These are phyloP conservation scores for Aspergillus fijiensis DNA, from an alignment of 2,329 filamentous ascomycete genomes.

Conservation along the genomic window DNA sequence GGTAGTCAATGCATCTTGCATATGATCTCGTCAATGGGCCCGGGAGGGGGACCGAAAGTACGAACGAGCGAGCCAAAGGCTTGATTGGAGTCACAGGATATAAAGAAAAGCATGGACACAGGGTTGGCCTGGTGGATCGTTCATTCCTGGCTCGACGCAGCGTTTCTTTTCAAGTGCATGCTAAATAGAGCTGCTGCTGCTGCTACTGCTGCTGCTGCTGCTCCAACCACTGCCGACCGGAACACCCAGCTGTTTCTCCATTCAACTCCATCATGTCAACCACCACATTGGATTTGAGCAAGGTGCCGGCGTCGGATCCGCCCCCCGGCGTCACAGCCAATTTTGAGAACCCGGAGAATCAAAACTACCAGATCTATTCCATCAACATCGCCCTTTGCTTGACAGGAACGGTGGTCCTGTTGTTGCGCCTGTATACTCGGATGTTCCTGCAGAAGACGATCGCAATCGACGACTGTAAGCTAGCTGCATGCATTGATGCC, in stretches of 20 bases:
- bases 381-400: constrained; percentile 15
- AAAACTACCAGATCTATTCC: constrained; percentile 14
- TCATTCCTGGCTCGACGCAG: too few species aligned
- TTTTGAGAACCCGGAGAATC: constrained; percentile 11
- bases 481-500: neutral
- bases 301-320: constrained; percentile 10
- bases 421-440: constrained; percentile 15
- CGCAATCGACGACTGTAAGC: constrained; percentile 13
- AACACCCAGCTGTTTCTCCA: neutral
- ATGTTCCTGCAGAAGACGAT: constrained; percentile 1
- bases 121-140: neutral
- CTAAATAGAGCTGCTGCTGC: neutral
- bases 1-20: constrained; percentile 1
- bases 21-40: neutral
- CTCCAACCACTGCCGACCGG: neutral
- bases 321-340: constrained; percentile 14
- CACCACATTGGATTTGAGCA: constrained; percentile 10
- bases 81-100: neutral
- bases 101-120: neutral
- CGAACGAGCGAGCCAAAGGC: too few species aligned
- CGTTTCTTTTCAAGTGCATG: neutral
- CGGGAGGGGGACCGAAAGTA: neutral
- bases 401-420: constrained; percentile 7
- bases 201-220: neutral
- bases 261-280: neutral